Evolutionary conservation across 768 basidiomycete genomes (phyloP).

Genomic region (Rhodosporidiobolus sp.): DNA sequence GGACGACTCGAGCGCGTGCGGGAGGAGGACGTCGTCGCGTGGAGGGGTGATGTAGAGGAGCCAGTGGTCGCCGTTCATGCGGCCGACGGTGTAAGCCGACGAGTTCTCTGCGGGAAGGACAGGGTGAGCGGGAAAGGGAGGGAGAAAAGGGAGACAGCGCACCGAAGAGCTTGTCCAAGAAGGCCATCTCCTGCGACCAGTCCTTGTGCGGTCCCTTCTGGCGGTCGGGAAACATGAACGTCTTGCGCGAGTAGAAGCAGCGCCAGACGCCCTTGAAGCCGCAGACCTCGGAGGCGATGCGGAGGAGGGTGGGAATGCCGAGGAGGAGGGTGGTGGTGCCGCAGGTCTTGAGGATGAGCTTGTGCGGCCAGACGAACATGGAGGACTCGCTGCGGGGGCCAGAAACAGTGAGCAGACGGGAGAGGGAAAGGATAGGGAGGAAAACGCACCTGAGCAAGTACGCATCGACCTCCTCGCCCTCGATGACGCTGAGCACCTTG

Average conservation of each 20-base stretch:
- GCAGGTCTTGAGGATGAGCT: slow-evolving; percentile 96
- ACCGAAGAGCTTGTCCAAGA: slow-evolving; percentile 81
- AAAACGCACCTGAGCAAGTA: slow-evolving; percentile 82
- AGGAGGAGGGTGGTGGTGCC: slow-evolving; percentile 96
- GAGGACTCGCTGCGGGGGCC: slow-evolving; percentile 79
- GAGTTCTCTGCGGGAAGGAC: slow-evolving; percentile 51
- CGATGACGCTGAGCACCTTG: slow-evolving; percentile 84
- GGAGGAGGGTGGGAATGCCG: slow-evolving; percentile 88
- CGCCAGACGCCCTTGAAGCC: slow-evolving; percentile 66
- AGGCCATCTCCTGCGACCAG: slow-evolving; percentile 90
- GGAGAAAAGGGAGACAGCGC: slow-evolving; percentile 45
- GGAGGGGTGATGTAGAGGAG: slow-evolving; percentile 84
- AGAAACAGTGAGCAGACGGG: no score
- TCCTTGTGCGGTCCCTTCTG: slow-evolving; percentile 88
- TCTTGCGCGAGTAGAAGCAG: slow-evolving; percentile 96
- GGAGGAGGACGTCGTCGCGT: slow-evolving; percentile 49
- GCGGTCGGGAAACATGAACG: slow-evolving; percentile 98
- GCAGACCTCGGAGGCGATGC: slow-evolving; percentile 65
- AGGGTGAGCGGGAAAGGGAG: neutral
- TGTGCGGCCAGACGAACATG: slow-evolving; percentile 88
- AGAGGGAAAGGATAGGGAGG: neutral
- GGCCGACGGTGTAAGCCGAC: slow-evolving; percentile 92
- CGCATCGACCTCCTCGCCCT: slow-evolving; percentile 87
- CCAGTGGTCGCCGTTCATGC: slow-evolving; percentile 99
- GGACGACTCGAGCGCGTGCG: slow-evolving; percentile 37